Conservation (phyloP, 768 basidiomycete species). For the Pilatotrama ljubarskyi region DNA sequence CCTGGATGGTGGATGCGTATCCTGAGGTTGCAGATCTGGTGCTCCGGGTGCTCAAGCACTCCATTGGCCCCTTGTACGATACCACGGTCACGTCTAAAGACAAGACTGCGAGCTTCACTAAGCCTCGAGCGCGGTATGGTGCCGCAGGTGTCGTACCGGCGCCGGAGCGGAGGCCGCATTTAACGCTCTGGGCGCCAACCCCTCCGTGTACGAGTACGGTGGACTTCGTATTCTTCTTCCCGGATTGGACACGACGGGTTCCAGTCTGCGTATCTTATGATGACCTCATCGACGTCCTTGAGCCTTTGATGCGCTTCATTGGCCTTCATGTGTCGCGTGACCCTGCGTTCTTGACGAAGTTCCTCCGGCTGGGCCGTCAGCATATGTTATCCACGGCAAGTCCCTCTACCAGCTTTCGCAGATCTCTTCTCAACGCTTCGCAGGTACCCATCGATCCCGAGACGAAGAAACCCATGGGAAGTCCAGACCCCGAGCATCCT, state of each 20-base stretch:
- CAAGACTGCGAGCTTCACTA: conserved; percentile 59
- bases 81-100: conserved; percentile 52
- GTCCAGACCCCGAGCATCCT: conserved; percentile 57
- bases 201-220: conserved; percentile 74
- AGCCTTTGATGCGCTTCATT: conserved; percentile 78
- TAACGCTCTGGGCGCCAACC: conserved; percentile 78
- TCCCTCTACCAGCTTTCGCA: not conserved
- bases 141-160: conserved; percentile 52
- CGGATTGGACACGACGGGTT: conserved; percentile 73
- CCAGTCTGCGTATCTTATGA: conserved; percentile 63
- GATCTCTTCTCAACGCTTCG: conserved; percentile 2
- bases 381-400: conserved; percentile 59
- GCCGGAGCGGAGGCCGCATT: conserved; percentile 57
- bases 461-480: conserved; percentile 58
- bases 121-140: conserved; percentile 65
- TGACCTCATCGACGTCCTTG: conserved; percentile 73
- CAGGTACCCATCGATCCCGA: conserved; percentile 55
- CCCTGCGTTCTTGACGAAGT: conserved; percentile 73
- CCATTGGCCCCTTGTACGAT: conserved; percentile 69
- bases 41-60: conserved; percentile 69
- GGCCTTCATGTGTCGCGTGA: conserved; percentile 82
- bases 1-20: conserved; percentile 80
- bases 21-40: conserved; percentile 87
- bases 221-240: conserved; percentile 92
- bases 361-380: conserved; percentile 72